Conservation (phyloP, 2,329 filamentous ascomycete species). For the Botrytis squamosa region DNA sequence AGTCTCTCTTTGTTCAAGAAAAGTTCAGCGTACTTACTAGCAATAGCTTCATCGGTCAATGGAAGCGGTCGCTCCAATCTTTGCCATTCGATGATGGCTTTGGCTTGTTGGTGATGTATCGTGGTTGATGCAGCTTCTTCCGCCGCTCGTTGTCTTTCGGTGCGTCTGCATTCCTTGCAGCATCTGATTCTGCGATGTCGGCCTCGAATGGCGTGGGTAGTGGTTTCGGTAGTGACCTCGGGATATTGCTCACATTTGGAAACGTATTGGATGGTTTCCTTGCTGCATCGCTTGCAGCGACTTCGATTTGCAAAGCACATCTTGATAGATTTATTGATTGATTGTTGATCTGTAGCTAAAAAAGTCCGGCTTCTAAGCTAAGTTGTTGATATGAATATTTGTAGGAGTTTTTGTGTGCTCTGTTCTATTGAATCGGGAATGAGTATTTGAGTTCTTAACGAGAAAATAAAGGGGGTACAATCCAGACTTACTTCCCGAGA, state of each 20-base stretch:
- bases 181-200: neutral
- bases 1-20: neutral
- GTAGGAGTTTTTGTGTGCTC: neutral
- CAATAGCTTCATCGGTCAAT: neutral
- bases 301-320: constrained; percentile 7
- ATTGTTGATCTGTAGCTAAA: neutral
- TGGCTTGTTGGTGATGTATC: neutral
- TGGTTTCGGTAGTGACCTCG: neutral
- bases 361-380: neutral
- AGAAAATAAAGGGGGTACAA: neutral
- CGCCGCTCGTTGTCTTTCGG: neutral
- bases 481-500: neutral
- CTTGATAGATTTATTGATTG: neutral
- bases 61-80: constrained; percentile 4
- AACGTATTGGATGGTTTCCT: neutral
- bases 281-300: neutral
- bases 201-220: neutral
- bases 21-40: neutral
- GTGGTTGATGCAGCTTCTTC: neutral
- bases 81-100: neutral
- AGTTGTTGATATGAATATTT: neutral
- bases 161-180: neutral
- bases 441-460: neutral
- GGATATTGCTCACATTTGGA: constrained; percentile 1
- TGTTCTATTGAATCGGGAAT: neutral